Conservation (phyloP, 306 rosid genomes). For the Prunus dulcis region DNA sequence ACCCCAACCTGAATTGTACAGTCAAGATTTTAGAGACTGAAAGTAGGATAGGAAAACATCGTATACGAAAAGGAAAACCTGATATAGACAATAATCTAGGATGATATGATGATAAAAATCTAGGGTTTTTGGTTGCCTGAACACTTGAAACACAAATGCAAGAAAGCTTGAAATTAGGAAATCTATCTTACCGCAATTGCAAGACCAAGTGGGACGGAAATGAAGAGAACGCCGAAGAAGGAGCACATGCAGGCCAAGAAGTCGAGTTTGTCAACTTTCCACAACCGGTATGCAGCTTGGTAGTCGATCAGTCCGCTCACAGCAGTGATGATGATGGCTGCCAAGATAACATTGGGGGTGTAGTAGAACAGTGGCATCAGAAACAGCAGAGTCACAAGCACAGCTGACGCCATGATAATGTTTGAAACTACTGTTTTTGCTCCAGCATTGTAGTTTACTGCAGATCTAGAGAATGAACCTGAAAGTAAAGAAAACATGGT, state of each 20-base stretch:
- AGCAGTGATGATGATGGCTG: constrained; percentile 91
- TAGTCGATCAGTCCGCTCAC: constrained; percentile 84
- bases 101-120: neutral
- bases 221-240: constrained; percentile 87
- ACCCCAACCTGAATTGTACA: constrained; percentile 65
- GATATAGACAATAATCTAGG: neutral
- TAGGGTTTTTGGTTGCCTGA: too few species aligned
- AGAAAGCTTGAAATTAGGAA: neutral
- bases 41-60: neutral
- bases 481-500: constrained; percentile 8
- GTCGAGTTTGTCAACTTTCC: constrained; percentile 98
- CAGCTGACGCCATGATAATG: constrained; percentile 82
- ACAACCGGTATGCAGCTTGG: constrained; percentile 59
- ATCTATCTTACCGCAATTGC: constrained; percentile 79
- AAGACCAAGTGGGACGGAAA: constrained; percentile 91
- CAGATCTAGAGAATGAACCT: constrained; percentile 98
- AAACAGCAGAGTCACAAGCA: constrained; percentile 88
- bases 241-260: constrained; percentile 83
- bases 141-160: too few species aligned
- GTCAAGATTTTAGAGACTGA: constrained; percentile 1
- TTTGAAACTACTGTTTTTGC: constrained; percentile 86
- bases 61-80: neutral
- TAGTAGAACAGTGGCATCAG: constrained; percentile 92
- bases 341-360: constrained; percentile 84
- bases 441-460: constrained; percentile 91